Evolutionary conservation across 2,329 filamentous ascomycete species (phyloP), one percentile per base, ranked within the genome.

Genomic region (Sclerotinia sclerotiorum): DNA sequence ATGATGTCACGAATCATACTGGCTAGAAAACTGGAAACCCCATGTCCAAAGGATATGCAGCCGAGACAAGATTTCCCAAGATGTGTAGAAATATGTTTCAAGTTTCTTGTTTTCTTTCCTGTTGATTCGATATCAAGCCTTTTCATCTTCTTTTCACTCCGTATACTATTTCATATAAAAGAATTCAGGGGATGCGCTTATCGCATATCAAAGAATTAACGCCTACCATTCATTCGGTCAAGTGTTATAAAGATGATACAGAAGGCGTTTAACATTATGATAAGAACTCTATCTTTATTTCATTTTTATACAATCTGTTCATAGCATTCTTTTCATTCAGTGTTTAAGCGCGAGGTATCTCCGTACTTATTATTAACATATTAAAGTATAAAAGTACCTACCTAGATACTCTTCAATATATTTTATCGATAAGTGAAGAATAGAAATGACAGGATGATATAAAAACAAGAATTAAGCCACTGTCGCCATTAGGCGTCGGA

Each of bases 1-100:
- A 57, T 57, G 55, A 57, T 39, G 39, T 57, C 55, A 57, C 55
- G 35, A 42, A 57, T 17, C 55, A 57, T 2, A 56, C 29, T 39
- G 54, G 21, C 15, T 17, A n/a, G 19, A 21, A 55, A 35, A 55
- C 13, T 55, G 27, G 29, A 55, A n/a, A 21, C 2, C 5, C 29
- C 54, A 39, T 39, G 29, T 56, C 35, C 29, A 15, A 15, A 39
- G 21, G 29, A 35, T 8, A 3, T 56, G 11, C 19, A 35, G 6
- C 54, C 54, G 54, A 56, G 54, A 56, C 54, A 56, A 21, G 19
- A 55, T 56, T 21, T 35, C 54, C 10, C 0, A 39, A 8, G 21
- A 32, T 10, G 27, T 39, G 19, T 11, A 3, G 11, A 39, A 24
- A 35, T 17, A 13, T 19, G 32, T 57, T 57, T 24, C 55, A 27